Percentiles rank a stretch among this genome's conserved stretches.
phyloP scores from a whole-genome alignment of 768 basidiomycete genomes.

The Suillus decipiens region DNA sequence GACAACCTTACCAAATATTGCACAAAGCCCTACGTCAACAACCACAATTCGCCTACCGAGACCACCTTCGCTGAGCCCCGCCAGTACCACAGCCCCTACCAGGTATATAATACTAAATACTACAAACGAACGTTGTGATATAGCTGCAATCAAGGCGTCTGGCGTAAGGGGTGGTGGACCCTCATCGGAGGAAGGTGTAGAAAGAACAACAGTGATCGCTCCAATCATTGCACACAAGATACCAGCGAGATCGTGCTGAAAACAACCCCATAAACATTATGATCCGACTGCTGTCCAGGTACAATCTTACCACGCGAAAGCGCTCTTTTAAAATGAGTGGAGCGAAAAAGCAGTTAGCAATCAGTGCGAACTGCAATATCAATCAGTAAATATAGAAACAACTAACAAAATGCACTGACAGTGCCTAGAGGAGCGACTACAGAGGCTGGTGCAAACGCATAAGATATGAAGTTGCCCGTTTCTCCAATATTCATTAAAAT shows the following conservation, averaged over 20 bases:
- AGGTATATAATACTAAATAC: conserved; percentile 71
- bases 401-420: conserved; percentile 47
- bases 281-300: conserved; percentile 13
- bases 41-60: conserved; percentile 71
- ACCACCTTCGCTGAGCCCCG: conserved; percentile 62
- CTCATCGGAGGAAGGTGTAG: conserved; percentile 70
- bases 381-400: not conserved
- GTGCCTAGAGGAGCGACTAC: conserved; percentile 95
- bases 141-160: conserved; percentile 63
- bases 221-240: conserved; percentile 82
- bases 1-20: conserved; percentile 64
- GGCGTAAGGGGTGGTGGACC: conserved; percentile 59
- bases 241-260: conserved; percentile 75
- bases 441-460: conserved; percentile 89
- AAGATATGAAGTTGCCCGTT: conserved; percentile 86
- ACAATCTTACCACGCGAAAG: conserved; percentile 66
- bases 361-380: conserved; percentile 73
- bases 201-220: conserved; percentile 89
- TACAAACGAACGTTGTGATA: conserved; percentile 72
- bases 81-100: conserved; percentile 55
- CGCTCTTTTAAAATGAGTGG: conserved; percentile 81
- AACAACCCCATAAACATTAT: conserved; percentile 16
- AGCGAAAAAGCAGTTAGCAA: conserved; percentile 94
- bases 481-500: conserved; percentile 90
- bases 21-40: conserved; percentile 87